Base-by-base conservation (phyloP, 2,329 filamentous ascomycete species). In the Talaromyces sp. region DNA sequence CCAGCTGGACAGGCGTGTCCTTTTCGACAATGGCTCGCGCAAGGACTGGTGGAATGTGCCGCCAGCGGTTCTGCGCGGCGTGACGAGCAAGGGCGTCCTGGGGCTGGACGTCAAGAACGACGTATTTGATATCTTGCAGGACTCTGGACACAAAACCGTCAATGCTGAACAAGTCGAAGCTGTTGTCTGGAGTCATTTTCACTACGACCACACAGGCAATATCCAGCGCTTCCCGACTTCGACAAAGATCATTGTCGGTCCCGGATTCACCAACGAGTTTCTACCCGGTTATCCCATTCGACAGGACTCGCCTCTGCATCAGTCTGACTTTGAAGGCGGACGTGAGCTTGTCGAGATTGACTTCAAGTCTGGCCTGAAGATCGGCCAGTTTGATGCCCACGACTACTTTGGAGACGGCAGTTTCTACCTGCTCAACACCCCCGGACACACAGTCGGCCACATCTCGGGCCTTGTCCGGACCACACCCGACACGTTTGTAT, bases 131-230 rank as follows among this genome's bases (percentile, higher is more conserved):
- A 72, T 78, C 29, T 63, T 79, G 1, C 51, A 66, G 46, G 26
- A 35, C n/a, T 29, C 43, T n/a, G n/a, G 51, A 50, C 8, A 11
- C 21, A 29, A 35, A 32, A 51, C n/a, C n/a, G 64, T 78, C 3
- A 59, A 70, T 8, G 62, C 67, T 2, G 56, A 66, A 1, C 61
- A 66, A 0, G 72, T 80, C 35, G 72, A 77, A 48, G 70, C 73
- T 24, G 64, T 79, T 1, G 70, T 79, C 27, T 73, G 72, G 68
- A 78, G 76, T 59, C 80, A 83, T 63, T 79, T 74, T 69, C 77
- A 80, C 62, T 80, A 73, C 69, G 81, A 83, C 63, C 80, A 82
- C 54, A 77, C 75, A 9, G 81, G 80, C 2, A 77, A 82, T 56
- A 72, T 76, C 0, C 74, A 75, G 0, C 69, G 69, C 0, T 82